phyloP scores from a whole-genome alignment of 805 yeast species.

The Wickerhamiella siamensis region DNA sequence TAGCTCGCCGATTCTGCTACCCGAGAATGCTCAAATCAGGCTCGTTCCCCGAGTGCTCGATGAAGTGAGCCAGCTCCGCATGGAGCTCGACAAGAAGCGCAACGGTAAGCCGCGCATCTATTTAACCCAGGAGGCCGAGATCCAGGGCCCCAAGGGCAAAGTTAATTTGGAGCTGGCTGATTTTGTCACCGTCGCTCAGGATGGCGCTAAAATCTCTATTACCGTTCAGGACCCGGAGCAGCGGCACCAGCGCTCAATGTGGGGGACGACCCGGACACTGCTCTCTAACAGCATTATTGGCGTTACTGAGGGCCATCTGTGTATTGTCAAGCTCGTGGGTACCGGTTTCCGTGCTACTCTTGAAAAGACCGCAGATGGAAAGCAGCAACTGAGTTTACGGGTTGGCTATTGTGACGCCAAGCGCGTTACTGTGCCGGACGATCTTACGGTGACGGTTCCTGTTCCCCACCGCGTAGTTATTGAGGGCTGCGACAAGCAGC shows the following conservation, averaged over 20 bases:
- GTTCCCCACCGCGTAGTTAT: conserved; percentile 72
- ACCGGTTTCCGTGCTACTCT: conserved; percentile 89
- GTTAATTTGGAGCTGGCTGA: conserved; percentile 54
- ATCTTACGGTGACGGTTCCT: conserved; percentile 61
- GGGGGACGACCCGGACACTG: conserved; percentile 86
- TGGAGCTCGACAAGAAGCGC: conserved; percentile 45
- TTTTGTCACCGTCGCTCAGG: conserved; percentile 37
- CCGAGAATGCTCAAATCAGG: conserved; percentile 42
- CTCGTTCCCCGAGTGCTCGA: conserved; percentile 21
- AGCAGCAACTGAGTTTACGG: conserved; percentile 54
- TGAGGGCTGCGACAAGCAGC: conserved; percentile 80
- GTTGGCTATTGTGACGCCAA: conserved; percentile 80
- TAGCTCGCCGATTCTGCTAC: conserved; percentile 54
- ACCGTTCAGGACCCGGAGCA: conserved; percentile 40
- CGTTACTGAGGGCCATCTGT: conserved; percentile 83
- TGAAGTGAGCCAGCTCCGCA: conserved; percentile 26
- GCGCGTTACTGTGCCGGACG: conserved; percentile 62
- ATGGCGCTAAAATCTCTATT: conserved; percentile 32
- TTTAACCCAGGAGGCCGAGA: conserved; percentile 43
- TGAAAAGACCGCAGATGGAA: conserved; percentile 39
- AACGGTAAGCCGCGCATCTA: conserved; percentile 49
- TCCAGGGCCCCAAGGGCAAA: conserved; percentile 68
- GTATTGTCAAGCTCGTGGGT: conserved; percentile 80
- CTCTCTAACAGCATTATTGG: conserved; percentile 71
- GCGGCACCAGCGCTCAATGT: conserved; percentile 68